Base-by-base conservation (phyloP, 768 basidiomycete species). In the Naganishia antarctica region DNA sequence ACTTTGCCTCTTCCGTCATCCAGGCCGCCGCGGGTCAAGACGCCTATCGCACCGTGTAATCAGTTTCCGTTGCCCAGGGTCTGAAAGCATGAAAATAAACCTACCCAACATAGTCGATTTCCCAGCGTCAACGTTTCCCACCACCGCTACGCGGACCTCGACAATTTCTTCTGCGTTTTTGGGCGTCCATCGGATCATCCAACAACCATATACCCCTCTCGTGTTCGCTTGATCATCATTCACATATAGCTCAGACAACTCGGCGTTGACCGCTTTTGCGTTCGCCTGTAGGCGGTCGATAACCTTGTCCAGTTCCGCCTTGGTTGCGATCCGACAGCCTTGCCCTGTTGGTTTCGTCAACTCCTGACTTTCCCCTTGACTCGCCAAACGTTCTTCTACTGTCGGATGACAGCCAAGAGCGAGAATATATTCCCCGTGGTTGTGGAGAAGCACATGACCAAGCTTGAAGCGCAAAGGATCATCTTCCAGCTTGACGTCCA, bases 101-200 rank as follows among this genome's bases (percentile, higher is more conserved):
- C 2, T 57, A 50, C 93, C 93, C 18, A 96, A 81, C 12, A 90
- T 94, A 18, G 93, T 94, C 2, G 89, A 91, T 77, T 98, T 98
- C 0, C 94, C 94, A 61, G 89, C 88, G 70, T 81, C 81, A 12
- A 81, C 80, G 73, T 96, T 98, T 3, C 96, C 96, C 5, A 97
- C 90, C 1, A 96, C 92, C 0, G 94, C 93, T 70, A 92, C 91
- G 32, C 96, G 84, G 1, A 96, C 91, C 78, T 99, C 94, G 7
- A 76, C 69, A 11, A 78, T 76, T 60, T 78, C 75, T 68, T 75
- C 71, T 1, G 73, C 74, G 4, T 72, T 72, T 28, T 68, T 51
- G 3, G 74, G 74, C 16, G 65, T 71, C 47, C 70, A 67, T 7
- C 73, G 61, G 40, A 72, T 64, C 37, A 74, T 57, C 75, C 71